Percentiles rank a stretch among this genome's conserved stretches.
Evolutionary conservation across 2,329 filamentous ascomycete genomes (phyloP).

Genomic region (Colletotrichum sojae): DNA sequence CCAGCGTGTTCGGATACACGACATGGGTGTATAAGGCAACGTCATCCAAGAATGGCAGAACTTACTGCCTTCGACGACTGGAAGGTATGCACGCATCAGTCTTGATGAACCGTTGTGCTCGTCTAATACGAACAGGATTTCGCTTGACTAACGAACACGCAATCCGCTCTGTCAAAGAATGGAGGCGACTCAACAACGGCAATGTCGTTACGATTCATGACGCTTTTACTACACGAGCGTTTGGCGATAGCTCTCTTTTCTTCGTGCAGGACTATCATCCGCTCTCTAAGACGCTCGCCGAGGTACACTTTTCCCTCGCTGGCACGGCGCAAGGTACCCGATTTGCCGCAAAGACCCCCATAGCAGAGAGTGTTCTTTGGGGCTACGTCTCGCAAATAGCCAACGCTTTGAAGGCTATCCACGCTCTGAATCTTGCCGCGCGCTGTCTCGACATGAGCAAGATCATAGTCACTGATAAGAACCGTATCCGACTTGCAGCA

Average conservation of each 20-base stretch:
- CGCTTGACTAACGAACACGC: conserved; percentile 90
- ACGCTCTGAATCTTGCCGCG: conserved; percentile 84
- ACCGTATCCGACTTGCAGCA: conserved; percentile 87
- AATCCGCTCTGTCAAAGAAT: conserved; percentile 87
- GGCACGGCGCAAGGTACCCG: conserved; percentile 58
- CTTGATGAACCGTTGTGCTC: conserved; percentile 30
- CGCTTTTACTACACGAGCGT: conserved; percentile 92
- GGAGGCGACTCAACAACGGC: conserved; percentile 87
- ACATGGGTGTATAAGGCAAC: conserved; percentile 97
- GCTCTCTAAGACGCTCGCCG: conserved; percentile 88
- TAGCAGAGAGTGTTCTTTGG: conserved; percentile 87
- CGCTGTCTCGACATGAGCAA: conserved; percentile 90
- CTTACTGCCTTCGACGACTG: conserved; percentile 88
- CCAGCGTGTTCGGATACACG: conserved; percentile 85
- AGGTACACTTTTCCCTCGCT: conserved; percentile 76
- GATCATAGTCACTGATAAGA: conserved; percentile 90
- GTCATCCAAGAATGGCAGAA: conserved; percentile 88
- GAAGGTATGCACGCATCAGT: conserved; percentile 69
- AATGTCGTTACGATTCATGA: conserved; percentile 90
- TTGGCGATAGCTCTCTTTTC: conserved; percentile 94
- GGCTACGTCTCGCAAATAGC: conserved; percentile 93
- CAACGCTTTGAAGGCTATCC: conserved; percentile 88
- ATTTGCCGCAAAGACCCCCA: conserved; percentile 59
- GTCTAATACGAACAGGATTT: conserved; percentile 69
- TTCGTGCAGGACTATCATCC: conserved; percentile 96